phyloP scores from a whole-genome alignment of 2,329 filamentous ascomycete species.

The Epichloe elymi region DNA sequence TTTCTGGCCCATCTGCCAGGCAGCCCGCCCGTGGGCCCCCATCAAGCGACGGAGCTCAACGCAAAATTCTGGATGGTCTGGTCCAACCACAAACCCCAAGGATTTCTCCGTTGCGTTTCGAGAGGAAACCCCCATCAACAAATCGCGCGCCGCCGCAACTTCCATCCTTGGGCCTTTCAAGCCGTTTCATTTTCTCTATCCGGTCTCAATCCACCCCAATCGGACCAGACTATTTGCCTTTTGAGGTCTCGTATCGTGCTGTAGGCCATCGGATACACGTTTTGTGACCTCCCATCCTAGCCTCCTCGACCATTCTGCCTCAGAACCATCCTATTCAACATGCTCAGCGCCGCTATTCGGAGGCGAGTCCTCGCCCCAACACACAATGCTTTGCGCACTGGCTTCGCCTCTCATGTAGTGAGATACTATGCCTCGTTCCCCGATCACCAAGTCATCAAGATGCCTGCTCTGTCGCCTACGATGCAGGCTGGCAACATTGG shows the following conservation, averaged over 20 bases:
- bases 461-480: slow-evolving; percentile 95
- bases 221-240: neutral
- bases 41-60: slow-evolving; percentile 27
- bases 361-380: slow-evolving; percentile 44
- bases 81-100: slow-evolving; percentile 21
- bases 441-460: slow-evolving; percentile 87
- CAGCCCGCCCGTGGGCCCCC: neutral
- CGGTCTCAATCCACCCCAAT: slow-evolving; percentile 6
- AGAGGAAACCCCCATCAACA: slow-evolving; percentile 18
- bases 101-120: slow-evolving; percentile 19
- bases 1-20: neutral
- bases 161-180: slow-evolving; percentile 1
- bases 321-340: slow-evolving; percentile 24
- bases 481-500: slow-evolving; percentile 97
- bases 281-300: slow-evolving; percentile 9
- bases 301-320: slow-evolving; percentile 7
- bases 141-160: slow-evolving; percentile 15
- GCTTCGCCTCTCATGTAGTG: slow-evolving; percentile 40
- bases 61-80: slow-evolving; percentile 23
- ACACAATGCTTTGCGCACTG: slow-evolving; percentile 36
- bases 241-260: slow-evolving; percentile 1
- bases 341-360: slow-evolving; percentile 52
- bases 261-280: neutral
- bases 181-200: slow-evolving; percentile 9
- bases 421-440: slow-evolving; percentile 75